Evolutionary conservation across 2,329 filamentous ascomycete genomes (phyloP), one percentile per base, ranked within the genome.

Genomic region (Ampelomyces quisqualis): DNA sequence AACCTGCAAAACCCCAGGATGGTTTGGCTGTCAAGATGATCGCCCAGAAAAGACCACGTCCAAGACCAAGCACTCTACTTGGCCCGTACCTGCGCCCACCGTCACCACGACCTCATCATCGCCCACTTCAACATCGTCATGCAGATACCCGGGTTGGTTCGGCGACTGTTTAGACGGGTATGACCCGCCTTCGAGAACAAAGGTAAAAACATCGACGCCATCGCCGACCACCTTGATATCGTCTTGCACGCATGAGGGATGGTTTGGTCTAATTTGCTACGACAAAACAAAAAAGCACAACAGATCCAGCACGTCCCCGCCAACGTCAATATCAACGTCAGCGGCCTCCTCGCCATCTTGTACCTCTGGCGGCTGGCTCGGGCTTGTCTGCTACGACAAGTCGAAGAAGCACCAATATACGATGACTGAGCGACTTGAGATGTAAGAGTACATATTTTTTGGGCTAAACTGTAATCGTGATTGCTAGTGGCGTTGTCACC

Each of bases 11-110:
- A 71, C 68, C 2, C 80, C 80, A 2, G 82, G 82, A 2, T 85
- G 81, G 78, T 85, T 85, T 55, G 81, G 81, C 10, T 84, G 81
- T 64, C 79, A 81, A 19, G 81, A 63, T 22, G 48, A 45, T n/a
- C 78, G 56, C 65, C 71, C 57, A 65, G 71, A 35, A 70, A 65
- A 26, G 55, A 54, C 45, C 0, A 47, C 48, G 3, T 56, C 43
- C 1, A 38, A 40, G 7, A 45, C 48, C 14, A 77, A 43, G 2
- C 47, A 49, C 7, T 59, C 59, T 2, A 47, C 29, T 43, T 55
- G 52, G 44, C 55, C 53, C n/a, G 53, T 51, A 1, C 58, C 62
- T 5, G 50, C 49, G 20, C 58, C 58, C 5, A 59, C 57, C 1
- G 45, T 50, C n/a, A 63, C 58, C 10, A 68, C 65, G 2, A 69